Evolutionary conservation across 2,329 filamentous ascomycete genomes (phyloP), one percentile per base, ranked within the genome.

Genomic region (Ophiostoma piceae): DNA sequence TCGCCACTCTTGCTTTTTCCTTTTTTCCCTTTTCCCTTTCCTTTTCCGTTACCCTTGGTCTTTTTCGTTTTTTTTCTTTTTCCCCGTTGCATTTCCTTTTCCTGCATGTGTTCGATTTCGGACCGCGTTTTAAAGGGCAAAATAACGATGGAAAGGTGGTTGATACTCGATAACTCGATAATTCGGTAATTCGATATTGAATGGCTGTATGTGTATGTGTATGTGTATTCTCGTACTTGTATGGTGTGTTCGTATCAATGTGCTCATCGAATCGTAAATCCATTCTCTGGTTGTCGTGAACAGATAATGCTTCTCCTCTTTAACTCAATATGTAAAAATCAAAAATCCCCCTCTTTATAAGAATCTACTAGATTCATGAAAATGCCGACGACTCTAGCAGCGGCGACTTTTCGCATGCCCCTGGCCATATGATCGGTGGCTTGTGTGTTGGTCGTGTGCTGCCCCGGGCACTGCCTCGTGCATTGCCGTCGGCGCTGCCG

Each of bases 401-500:
- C 11, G 62, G 41, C 62, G 72, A 68, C 71, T 72, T 71, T 70
- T 72, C 71, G 51, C 67, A 71, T 3, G 67, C 29, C 35, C 54
- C 57, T 43, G 35, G 41, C 67, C 69, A 70, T 37, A 67, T 26
- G 9, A 35, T 39, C 54, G 67, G 51, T 9, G 43, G 67, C 7
- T 39, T 37, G 67, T 41, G 26, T 12, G 35, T 35, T 35, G 51
- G 51, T 35, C 22, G 67, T 19, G 54, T 71, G 69, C 39, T 69
- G 69, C 11, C 32, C 26, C 29, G 11, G 14, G 32, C 32, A 37
- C 35, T 65, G 32, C 8, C 19, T 19, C 6, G 32, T 5, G 43
- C 14, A 19, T 47, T 47, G 43, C 43, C 43, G 19, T 47, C 19
- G 60, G 3, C 60, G 29, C 7, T 32, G 60, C 26, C 60, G 60